A percentile compares a stretch with the other conserved stretches of the same genome.
phyloP scores from a whole-genome alignment of 2,329 filamentous ascomycete genomes.

The Hypoxylon sp. region DNA sequence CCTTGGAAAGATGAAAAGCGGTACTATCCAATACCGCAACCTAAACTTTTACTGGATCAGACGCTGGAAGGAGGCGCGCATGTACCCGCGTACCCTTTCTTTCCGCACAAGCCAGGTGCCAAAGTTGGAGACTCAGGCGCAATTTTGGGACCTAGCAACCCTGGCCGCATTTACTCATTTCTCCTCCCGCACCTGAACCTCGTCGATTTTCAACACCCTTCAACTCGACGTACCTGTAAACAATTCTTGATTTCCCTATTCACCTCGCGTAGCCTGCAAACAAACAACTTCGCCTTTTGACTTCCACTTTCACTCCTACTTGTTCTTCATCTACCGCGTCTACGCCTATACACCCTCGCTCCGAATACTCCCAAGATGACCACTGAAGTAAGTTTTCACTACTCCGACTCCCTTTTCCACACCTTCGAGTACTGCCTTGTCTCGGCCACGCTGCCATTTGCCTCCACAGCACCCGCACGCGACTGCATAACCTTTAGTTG shows the following conservation, averaged over 20 bases:
- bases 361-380: conserved; percentile 51
- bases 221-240: conserved; percentile 51
- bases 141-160: conserved; percentile 44
- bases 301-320: conserved; percentile 17
- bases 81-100: conserved; percentile 32
- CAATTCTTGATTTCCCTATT: conserved; percentile 45
- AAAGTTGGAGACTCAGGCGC: conserved; percentile 41
- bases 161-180: conserved; percentile 46
- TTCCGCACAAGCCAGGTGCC: conserved; percentile 44
- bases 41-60: conserved; percentile 21
- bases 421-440: conserved; percentile 42
- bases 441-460: conserved; percentile 41
- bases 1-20: conserved; percentile 20
- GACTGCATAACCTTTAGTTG: conserved; percentile 48
- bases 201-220: conserved; percentile 52
- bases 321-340: conserved; percentile 16
- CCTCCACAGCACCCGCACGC: conserved; percentile 39
- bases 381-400: conserved; percentile 52
- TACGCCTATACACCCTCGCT: conserved; percentile 32
- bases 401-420: conserved; percentile 32
- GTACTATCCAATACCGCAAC: conserved; percentile 19
- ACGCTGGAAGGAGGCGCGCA: conserved; percentile 27
- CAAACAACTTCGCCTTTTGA: conserved; percentile 31
- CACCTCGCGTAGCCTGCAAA: conserved; percentile 41
- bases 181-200: conserved; percentile 49